These are phyloP conservation scores for Monosporozyma yasuniensis DNA, from an alignment of 805 yeast species.

Conservation along the genomic window DNA sequence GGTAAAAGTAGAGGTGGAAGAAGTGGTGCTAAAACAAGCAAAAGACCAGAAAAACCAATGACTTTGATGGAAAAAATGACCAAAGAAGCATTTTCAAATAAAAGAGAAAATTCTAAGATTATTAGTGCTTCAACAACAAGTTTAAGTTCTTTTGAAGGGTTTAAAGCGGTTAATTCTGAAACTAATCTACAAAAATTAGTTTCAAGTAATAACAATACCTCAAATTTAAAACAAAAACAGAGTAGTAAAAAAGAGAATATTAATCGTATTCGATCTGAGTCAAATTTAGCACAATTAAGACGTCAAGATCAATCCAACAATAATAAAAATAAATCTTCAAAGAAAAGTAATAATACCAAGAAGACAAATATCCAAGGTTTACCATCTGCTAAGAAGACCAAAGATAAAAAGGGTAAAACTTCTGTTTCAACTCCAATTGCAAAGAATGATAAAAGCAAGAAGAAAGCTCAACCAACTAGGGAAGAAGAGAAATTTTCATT, in stretches of 20 bases:
- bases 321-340: neutral
- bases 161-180: slow-evolving; percentile 14
- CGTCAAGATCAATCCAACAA: neutral
- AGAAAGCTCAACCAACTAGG: neutral
- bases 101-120: slow-evolving; percentile 32
- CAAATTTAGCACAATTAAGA: neutral
- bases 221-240: neutral
- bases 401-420: neutral
- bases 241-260: neutral
- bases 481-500: neutral
- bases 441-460: neutral
- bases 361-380: neutral
- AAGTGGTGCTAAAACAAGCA: slow-evolving; percentile 24
- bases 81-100: slow-evolving; percentile 18
- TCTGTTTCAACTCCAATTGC: neutral
- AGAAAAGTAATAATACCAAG: neutral
- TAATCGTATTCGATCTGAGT: neutral
- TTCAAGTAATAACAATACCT: neutral
- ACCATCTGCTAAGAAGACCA: neutral
- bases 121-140: slow-evolving; percentile 33
- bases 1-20: slow-evolving; percentile 18
- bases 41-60: slow-evolving; percentile 15
- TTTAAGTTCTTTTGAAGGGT: slow-evolving; percentile 33
- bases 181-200: neutral
- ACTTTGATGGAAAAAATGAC: slow-evolving; percentile 24